phyloP scores from a whole-genome alignment of 1,284 basidiomycete species.

The Testicularia cyperi region DNA sequence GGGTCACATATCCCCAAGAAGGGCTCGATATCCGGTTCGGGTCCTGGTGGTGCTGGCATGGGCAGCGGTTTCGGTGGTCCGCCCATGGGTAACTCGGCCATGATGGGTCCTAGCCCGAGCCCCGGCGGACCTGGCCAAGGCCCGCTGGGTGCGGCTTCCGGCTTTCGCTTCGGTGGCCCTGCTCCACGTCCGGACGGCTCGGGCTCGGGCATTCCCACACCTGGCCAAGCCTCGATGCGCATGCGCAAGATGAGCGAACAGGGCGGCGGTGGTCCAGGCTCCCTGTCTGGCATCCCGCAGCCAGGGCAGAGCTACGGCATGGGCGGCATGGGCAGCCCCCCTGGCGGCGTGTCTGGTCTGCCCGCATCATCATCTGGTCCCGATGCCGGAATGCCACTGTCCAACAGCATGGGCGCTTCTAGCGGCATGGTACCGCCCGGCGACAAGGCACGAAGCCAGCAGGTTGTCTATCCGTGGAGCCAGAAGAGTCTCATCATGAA shows the following conservation, averaged over 20 bases:
- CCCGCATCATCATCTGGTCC: constrained; percentile 36
- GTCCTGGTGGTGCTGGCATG: constrained; percentile 16
- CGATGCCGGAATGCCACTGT: constrained; percentile 16
- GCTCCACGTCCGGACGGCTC: constrained; percentile 31
- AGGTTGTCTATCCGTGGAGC: constrained; percentile 59
- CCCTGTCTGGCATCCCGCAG: background rate
- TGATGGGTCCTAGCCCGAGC: too few relatives aligned
- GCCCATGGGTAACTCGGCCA: too few relatives aligned
- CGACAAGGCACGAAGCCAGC: constrained; percentile 23
- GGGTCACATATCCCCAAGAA: constrained; percentile 34
- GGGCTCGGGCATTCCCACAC: constrained; percentile 35
- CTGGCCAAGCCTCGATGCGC: constrained; percentile 32
- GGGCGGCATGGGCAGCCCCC: constrained; percentile 15
- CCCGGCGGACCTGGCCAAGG: constrained; percentile 13
- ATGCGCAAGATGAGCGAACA: constrained; percentile 41
- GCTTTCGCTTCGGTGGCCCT: constrained; percentile 50
- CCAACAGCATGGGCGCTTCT: constrained; percentile 4
- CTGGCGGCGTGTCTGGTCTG: constrained; percentile 29
- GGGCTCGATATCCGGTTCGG: constrained; percentile 41
- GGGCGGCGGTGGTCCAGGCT: constrained; percentile 8
- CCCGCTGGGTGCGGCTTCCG: constrained; percentile 41
- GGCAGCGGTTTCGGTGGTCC: constrained; percentile 34
- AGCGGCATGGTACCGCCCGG: too few relatives aligned
- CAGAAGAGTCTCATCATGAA: constrained; percentile 55
- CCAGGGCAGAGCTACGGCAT: constrained; percentile 6